These are phyloP conservation scores for Acanthamoeba castellanii DNA, from an alignment of 208 protist species.

Conservation along the genomic window DNA sequence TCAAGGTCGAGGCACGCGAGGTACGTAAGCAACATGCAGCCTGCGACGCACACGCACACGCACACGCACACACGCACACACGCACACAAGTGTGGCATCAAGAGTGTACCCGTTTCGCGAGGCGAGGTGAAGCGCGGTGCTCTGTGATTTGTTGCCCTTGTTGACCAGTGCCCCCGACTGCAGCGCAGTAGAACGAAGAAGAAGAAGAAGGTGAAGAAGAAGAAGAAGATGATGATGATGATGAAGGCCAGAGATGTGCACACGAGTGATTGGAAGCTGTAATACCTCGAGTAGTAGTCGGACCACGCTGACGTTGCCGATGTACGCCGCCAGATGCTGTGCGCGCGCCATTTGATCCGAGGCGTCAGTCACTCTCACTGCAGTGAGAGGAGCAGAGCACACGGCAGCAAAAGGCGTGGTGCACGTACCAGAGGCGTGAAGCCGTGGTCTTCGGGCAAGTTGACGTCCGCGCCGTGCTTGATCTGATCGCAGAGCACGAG, in stretches of 20 bases:
- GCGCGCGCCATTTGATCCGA: background rate
- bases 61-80: background rate
- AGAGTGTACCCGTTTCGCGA: background rate
- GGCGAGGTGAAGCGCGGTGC: background rate
- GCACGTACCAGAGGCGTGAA: slow-evolving; percentile 8
- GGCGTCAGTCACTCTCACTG: background rate
- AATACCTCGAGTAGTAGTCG: background rate
- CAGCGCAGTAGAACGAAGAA: background rate
- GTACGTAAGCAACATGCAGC: background rate
- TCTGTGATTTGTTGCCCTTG: slow-evolving; percentile 10
- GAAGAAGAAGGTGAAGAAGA: background rate
- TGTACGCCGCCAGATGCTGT: slow-evolving; percentile 33
- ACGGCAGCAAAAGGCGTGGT: background rate
- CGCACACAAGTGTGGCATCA: background rate
- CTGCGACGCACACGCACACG: background rate
- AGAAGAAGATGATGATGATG: background rate
- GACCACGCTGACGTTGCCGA: slow-evolving; percentile 36
- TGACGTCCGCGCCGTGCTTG: background rate
- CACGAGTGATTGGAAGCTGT: no score
- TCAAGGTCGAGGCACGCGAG: background rate
- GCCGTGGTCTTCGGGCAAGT: slow-evolving; percentile 26
- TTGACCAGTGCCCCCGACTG: background rate
- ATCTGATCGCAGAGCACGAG: background rate
- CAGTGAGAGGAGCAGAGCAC: background rate
- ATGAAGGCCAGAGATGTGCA: background rate